Conservation (phyloP, 805 yeast species). For the Zygosaccharomyces bisporus region DNA sequence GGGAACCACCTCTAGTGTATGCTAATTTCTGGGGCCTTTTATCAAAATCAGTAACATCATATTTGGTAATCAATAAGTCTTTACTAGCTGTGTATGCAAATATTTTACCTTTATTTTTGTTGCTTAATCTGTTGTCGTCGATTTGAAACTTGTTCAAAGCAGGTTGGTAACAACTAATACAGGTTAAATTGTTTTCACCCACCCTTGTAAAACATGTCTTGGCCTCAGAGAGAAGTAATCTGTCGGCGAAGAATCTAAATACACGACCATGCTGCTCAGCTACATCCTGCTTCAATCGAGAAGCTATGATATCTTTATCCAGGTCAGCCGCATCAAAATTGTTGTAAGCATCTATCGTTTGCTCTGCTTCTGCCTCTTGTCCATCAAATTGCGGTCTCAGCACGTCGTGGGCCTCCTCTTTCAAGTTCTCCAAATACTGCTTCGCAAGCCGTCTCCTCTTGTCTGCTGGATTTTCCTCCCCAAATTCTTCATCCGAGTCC, state of each 20-base stretch:
- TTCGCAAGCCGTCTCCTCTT: conserved; percentile 91
- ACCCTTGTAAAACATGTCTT: conserved; percentile 49
- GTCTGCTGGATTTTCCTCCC: conserved; percentile 81
- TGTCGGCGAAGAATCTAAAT: conserved; percentile 61
- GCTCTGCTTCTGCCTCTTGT: conserved; percentile 20
- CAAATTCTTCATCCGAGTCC: conserved; percentile 69
- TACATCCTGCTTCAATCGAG: conserved; percentile 80
- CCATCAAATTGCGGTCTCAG: conserved; percentile 24
- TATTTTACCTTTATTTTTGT: conserved; percentile 51
- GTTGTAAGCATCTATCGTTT: conserved; percentile 36
- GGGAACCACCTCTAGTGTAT: conserved; percentile 59
- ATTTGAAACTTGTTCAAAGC: conserved; percentile 32
- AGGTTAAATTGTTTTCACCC: conserved; percentile 56
- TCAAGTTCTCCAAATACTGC: conserved; percentile 79
- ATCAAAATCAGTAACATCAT: conserved; percentile 57
- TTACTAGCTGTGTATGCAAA: conserved; percentile 77
- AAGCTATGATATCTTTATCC: conserved; percentile 79
- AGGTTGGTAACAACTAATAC: conserved; percentile 38
- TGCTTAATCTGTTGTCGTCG: conserved; percentile 31
- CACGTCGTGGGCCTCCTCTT: conserved; percentile 49
- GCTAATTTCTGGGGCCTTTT: conserved; percentile 63
- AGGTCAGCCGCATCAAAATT: conserved; percentile 87
- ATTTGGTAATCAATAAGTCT: conserved; percentile 74
- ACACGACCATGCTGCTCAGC: conserved; percentile 86
- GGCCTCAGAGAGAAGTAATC: conserved; percentile 41